Base-by-base conservation (phyloP, 164 flowering plant species). In the Vitis amurensis region DNA sequence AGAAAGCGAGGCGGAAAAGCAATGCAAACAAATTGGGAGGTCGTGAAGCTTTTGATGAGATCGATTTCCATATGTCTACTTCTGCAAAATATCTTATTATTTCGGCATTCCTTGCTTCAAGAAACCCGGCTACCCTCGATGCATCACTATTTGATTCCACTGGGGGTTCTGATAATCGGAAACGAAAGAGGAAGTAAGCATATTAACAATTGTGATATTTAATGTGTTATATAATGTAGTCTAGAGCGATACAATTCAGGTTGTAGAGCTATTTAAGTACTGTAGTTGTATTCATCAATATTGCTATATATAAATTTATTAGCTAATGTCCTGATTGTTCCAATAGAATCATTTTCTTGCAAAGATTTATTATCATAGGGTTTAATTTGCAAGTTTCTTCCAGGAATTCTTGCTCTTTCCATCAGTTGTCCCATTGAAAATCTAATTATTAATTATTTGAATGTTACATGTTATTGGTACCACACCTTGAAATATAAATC, bases 41-140 rank as follows among this genome's bases (percentile, higher is more conserved):
- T 59, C 59, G 57, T 61, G 91, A 82, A 66, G 73, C 69, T 58
- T 37, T 50, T 57, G 77, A 83, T 62, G 87, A 84, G 55, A 53
- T 90, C 9, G 97, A 89, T 74, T 87, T 89, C 71, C 94, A 93
- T 66, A 85, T 95, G 94, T 85, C 97, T 58, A 71, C 82, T 66
- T 93, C 92, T 70, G 95, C 99, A 48, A 93, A 96, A 73, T 95
- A 91, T 85, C 97, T 96, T 67, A 97, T 96, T 67, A 85, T 96
- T 69, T 91, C 98, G 50, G 95, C 98, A 66, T 96, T 93, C 78
- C 89, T 96, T 80, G 98, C 98, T 81, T 96, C 98, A 71, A 87
- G 91, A 86, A 96, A 96, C 72, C 98, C 97, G 49, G 99, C 99
- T 50, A 96, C 99, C 29, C 93, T 90, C 72, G 98, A 96, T 81